Conservation (phyloP, 225 moss, liverwort and hornwort genomes). For the Thuidium tamariscinum region DNA sequence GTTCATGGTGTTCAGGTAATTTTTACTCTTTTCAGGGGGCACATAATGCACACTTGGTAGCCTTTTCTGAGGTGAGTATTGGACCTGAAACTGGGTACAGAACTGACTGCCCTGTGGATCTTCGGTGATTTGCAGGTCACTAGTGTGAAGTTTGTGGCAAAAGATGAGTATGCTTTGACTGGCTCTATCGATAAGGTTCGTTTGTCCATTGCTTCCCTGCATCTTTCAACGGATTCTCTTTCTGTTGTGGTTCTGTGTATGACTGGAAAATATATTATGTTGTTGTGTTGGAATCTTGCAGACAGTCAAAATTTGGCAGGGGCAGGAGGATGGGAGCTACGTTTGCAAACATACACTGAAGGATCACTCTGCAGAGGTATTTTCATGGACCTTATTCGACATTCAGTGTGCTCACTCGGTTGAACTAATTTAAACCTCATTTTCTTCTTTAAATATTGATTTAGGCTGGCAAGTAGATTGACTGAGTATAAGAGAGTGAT, state of each 20-base stretch:
- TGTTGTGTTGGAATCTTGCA: slow-evolving; percentile 13
- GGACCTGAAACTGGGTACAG: not conserved
- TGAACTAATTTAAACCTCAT: not conserved
- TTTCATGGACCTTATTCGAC: not conserved
- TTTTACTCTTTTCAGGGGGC: not conserved
- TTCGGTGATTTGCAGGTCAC: slow-evolving; percentile 54
- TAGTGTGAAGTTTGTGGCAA: slow-evolving; percentile 90
- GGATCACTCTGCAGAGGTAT: slow-evolving; percentile 82
- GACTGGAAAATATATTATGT: not conserved
- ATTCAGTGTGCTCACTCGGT: not conserved
- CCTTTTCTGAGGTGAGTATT: not conserved
- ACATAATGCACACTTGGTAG: not conserved
- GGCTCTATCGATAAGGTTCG: slow-evolving; percentile 89
- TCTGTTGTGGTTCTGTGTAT: not conserved
- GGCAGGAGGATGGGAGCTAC: slow-evolving; percentile 77
- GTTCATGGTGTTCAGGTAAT: not conserved
- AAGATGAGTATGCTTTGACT: slow-evolving; percentile 79
- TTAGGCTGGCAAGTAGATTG: not conserved
- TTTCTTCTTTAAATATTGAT: not conserved
- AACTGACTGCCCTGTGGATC: not conserved
- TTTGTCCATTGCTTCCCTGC: not conserved
- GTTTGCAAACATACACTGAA: slow-evolving; percentile 70
- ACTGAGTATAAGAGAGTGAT: not conserved
- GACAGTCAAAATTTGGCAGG: slow-evolving; percentile 97
- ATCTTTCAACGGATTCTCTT: not conserved